These are phyloP conservation scores for Talaromyces pinophilus DNA, from an alignment of 2,329 filamentous ascomycete genomes.

Conservation along the genomic window DNA sequence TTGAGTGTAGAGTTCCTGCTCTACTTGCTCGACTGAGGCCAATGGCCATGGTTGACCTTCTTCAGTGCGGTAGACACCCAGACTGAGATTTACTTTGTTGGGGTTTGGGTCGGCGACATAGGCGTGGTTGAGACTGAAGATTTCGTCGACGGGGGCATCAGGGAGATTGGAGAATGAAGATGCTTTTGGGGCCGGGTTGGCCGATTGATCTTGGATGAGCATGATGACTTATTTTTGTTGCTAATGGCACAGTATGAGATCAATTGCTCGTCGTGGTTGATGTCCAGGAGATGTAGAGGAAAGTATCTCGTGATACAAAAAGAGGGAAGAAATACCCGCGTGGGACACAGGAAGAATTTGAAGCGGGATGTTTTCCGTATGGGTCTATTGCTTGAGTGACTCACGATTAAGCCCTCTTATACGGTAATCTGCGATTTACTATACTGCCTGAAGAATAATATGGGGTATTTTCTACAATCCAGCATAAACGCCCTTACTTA, in stretches of 20 bases:
- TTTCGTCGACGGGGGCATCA: slow-evolving; percentile 84
- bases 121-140: slow-evolving; percentile 85
- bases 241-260: neutral
- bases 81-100: slow-evolving; percentile 84
- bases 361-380: neutral
- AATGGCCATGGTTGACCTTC: slow-evolving; percentile 96
- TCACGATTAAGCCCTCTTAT: neutral
- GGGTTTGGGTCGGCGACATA: slow-evolving; percentile 70
- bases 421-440: too few species aligned
- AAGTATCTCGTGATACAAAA: slow-evolving; percentile 1
- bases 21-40: slow-evolving; percentile 86
- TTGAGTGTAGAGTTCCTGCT: slow-evolving; percentile 68
- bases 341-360: neutral
- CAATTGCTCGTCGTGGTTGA: neutral
- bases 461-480: neutral
- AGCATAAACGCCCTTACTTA: slow-evolving; percentile 2
- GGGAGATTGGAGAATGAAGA: slow-evolving; percentile 56
- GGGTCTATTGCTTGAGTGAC: neutral
- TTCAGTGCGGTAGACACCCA: slow-evolving; percentile 89
- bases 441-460: neutral
- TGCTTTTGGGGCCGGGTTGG: neutral
- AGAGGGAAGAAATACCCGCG: neutral
- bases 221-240: neutral
- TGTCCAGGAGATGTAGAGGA: neutral
- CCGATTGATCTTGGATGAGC: slow-evolving; percentile 19